Conservation (phyloP, 345 rosid species). For the Populus pruinosa region DNA sequence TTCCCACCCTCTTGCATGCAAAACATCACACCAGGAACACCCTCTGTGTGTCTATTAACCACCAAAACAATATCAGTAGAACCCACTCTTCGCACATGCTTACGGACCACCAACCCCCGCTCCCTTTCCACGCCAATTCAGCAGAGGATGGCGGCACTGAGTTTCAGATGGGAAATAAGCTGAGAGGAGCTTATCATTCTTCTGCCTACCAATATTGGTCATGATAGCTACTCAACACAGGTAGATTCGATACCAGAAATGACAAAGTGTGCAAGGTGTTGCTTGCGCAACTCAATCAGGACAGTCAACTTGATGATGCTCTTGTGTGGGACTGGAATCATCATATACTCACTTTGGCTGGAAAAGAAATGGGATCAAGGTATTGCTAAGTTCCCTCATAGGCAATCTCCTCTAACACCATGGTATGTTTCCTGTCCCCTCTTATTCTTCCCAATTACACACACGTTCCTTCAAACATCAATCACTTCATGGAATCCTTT, state of each 20-base stretch:
- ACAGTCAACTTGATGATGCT: conserved; percentile 28
- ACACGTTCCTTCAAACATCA: not conserved
- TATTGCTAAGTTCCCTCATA: conserved; percentile 17
- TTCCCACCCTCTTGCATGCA: not conserved
- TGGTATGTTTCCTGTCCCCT: conserved; percentile 28
- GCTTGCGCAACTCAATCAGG: conserved; percentile 30
- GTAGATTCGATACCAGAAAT: conserved; percentile 4
- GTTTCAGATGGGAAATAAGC: not conserved
- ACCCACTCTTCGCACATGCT: not conserved
- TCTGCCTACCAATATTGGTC: not conserved
- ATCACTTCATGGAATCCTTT: not conserved
- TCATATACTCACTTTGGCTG: conserved; percentile 57
- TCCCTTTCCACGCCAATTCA: not conserved
- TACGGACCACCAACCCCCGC: not conserved
- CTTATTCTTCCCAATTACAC: not conserved
- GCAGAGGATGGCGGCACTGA: not conserved
- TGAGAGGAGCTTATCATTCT: not conserved
- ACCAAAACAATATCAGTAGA: not conserved
- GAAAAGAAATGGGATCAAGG: conserved; percentile 41
- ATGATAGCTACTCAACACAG: not conserved
- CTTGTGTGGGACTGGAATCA: conserved; percentile 36
- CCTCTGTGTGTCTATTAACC: not conserved
- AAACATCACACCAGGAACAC: not conserved
- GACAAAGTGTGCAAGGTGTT: conserved; percentile 44
- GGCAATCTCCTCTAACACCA: conserved; percentile 32